Evolutionary conservation across 108 stramenopile species (phyloP).

Genomic region (Aurantiochytrium sp.): DNA sequence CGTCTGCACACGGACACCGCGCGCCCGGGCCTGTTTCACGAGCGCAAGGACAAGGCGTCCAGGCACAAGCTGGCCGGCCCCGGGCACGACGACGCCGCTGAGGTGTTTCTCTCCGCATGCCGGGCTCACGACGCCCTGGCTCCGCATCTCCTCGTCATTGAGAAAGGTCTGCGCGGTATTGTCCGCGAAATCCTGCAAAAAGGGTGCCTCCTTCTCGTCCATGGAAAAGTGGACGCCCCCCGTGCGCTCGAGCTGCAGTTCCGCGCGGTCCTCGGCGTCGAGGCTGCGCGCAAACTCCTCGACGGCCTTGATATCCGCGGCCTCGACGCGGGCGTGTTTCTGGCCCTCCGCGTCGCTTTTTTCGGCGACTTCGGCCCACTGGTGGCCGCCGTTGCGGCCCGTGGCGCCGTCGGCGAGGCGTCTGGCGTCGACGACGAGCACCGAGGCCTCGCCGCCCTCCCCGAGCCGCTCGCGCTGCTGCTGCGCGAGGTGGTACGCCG

Average conservation of each 20-base stretch:
- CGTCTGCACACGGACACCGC: background rate
- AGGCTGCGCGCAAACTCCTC: background rate
- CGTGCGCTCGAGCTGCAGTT: background rate
- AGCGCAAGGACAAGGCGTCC: background rate
- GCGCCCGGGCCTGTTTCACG: background rate
- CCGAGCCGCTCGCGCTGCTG: too few species aligned
- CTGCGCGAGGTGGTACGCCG: background rate
- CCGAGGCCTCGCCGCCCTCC: background rate
- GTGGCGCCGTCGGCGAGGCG: constrained; percentile 6
- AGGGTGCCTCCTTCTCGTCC: background rate
- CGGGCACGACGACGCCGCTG: background rate
- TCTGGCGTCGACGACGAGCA: background rate
- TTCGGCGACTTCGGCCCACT: background rate
- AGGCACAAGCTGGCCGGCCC: background rate
- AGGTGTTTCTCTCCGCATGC: background rate
- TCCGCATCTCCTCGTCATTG: background rate
- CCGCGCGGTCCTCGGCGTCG: background rate
- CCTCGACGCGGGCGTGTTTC: background rate
- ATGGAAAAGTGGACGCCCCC: background rate
- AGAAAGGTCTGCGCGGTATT: background rate
- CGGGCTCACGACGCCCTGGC: background rate
- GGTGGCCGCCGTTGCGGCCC: constrained; percentile 10
- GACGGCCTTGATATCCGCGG: background rate
- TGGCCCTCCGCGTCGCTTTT: background rate
- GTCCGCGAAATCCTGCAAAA: background rate